Base-by-base conservation (phyloP, 148 eudicot species). In the Rhododendron griersonianum region DNA sequence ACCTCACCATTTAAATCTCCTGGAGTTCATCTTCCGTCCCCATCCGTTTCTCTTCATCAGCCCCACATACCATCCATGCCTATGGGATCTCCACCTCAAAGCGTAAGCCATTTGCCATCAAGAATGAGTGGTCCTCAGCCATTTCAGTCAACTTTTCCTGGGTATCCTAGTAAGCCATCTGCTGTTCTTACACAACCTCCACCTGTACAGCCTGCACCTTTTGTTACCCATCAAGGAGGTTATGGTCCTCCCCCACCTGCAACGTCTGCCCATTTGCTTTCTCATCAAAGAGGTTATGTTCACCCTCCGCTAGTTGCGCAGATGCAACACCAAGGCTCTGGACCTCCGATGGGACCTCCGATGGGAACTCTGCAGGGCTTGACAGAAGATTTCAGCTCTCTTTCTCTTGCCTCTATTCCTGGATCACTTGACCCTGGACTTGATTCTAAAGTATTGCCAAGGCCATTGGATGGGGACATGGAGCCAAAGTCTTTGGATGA, bases 381-480 rank as follows among this genome's bases (percentile, higher is more conserved):
- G 90, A 90, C 89, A 48, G 96, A 95, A 85, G 98, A 97, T 87
- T 97, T 97, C 85, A 93, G 88, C 87, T 97, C 95, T 75, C 92
- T 97, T 57, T 92, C 98, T 76, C 78, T 97, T 80, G 93, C 95
- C 33, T 82, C 96, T 84, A 86, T 87, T 81, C 98, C 99, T 78
- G 99, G 99, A 69, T 92, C 98, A 9, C 90, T 93, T 91, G 98
- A 97, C 87, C 85, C 95, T 80, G 96, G 98, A 67, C 93, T 94
- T 86, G 98, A 97, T 91, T 44, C 93, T 63, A 91, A 89, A 79
- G 91, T 92, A 78, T 88, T 97, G 89, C 98, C 98, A 33, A 93
- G 96, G 91, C 98, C 99, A 75, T 86, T 97, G 86, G 94, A 95
- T 85, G 98, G 98, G 33, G 98, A 97, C 86, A 85, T 93, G 85